Conservation (phyloP, 768 basidiomycete genomes). For the Leccinum boreale region DNA sequence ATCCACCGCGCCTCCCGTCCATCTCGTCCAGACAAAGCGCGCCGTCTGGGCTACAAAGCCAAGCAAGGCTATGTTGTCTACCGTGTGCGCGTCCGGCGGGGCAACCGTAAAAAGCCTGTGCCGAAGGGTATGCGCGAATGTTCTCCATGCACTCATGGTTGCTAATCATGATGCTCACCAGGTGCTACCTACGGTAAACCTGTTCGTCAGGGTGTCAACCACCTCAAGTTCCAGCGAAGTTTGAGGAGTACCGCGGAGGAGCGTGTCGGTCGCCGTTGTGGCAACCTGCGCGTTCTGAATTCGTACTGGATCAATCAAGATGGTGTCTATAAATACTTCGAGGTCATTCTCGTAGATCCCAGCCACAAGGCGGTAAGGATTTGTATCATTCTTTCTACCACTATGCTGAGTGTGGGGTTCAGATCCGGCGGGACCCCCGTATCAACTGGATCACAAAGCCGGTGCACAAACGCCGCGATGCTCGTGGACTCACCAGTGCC, state of each 20-base stretch:
- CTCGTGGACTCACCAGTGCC: slow-evolving; percentile 93
- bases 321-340: slow-evolving; percentile 98
- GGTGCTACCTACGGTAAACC: slow-evolving; percentile 99
- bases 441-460: slow-evolving; percentile 99
- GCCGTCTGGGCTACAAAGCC: slow-evolving; percentile 98
- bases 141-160: not conserved
- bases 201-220: slow-evolving; percentile 98
- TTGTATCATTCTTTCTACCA: not conserved
- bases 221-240: slow-evolving; percentile 95
- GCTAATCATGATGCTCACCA: slow-evolving; percentile 25
- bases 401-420: slow-evolving; percentile 13
- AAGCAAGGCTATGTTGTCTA: slow-evolving; percentile 99
- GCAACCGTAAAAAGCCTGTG: slow-evolving; percentile 98
- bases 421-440: slow-evolving; percentile 93
- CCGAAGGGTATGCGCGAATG: slow-evolving; percentile 74
- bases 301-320: slow-evolving; percentile 99
- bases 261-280: slow-evolving; percentile 94
- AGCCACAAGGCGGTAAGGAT: slow-evolving; percentile 83
- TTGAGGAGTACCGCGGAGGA: slow-evolving; percentile 94
- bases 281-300: slow-evolving; percentile 93
- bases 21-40: slow-evolving; percentile 98
- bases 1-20: slow-evolving; percentile 98
- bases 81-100: slow-evolving; percentile 93
- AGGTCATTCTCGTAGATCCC: slow-evolving; percentile 97
- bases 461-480: slow-evolving; percentile 98